Conservation (phyloP, 805 yeast species). For the Myxozyma neotropica region DNA sequence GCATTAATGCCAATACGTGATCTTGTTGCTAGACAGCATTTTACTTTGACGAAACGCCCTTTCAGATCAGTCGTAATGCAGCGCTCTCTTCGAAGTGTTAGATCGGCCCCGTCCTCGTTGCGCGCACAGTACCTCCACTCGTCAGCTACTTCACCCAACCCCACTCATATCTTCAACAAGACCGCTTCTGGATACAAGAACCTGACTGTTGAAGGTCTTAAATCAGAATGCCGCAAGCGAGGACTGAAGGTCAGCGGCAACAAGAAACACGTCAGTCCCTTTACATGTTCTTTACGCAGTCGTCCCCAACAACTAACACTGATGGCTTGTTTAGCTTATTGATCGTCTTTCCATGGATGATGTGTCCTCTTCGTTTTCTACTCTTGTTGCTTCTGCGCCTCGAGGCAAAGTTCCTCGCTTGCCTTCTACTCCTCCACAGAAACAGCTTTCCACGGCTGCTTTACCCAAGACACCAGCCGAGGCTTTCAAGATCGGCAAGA, state of each 20-base stretch:
- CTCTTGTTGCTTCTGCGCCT: constrained; percentile 1
- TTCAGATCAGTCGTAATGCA: constrained; percentile 15
- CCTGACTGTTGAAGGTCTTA: constrained; percentile 30
- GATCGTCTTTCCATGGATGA: constrained; percentile 33
- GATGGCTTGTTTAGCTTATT: constrained; percentile 21
- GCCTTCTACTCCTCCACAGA: constrained; percentile 3
- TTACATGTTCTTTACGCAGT: not conserved
- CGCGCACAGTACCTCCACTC: constrained; percentile 34
- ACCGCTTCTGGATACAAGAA: constrained; percentile 22
- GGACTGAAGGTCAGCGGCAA: constrained; percentile 36
- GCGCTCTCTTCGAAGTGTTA: constrained; percentile 26
- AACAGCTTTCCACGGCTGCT: constrained; percentile 8
- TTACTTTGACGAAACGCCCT: not conserved
- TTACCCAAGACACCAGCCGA: constrained; percentile 5
- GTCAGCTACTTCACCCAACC: constrained; percentile 32
- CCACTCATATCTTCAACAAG: constrained; percentile 29
- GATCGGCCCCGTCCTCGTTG: constrained; percentile 29
- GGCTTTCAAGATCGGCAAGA: not conserved
- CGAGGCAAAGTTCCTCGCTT: not conserved
- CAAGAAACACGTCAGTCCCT: constrained; percentile 25
- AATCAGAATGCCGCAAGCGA: constrained; percentile 33
- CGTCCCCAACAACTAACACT: not conserved
- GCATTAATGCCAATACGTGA: not conserved
- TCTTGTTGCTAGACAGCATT: not conserved
- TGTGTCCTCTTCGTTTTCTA: constrained; percentile 20